These are phyloP conservation scores for Paramecium caudatum DNA, from an alignment of 73 alveolate genomes.

Conservation along the genomic window DNA sequence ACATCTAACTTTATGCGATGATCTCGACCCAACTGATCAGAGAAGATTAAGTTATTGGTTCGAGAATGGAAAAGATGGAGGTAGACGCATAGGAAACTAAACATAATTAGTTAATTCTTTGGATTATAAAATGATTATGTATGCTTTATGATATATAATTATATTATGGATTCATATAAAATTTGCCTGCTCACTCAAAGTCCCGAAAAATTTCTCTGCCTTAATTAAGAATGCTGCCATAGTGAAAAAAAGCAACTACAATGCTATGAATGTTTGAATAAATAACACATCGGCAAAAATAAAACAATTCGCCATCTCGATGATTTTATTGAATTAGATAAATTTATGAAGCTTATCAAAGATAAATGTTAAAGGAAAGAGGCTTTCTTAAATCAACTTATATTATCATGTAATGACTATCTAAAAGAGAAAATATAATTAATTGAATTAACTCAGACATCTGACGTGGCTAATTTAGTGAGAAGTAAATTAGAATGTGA, in stretches of 20 bases:
- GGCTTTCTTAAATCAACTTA: not conserved
- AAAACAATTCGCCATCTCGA: conserved; percentile 20
- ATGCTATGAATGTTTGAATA: not conserved
- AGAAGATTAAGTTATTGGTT: conserved; percentile 34
- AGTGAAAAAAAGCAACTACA: not conserved
- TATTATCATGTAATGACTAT: not conserved
- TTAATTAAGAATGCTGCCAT: not conserved
- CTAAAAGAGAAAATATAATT: conserved; percentile 14
- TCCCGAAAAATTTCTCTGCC: not conserved
- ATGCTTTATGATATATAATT: not conserved
- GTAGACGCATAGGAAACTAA: not conserved
- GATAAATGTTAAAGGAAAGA: not conserved
- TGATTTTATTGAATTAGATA: conserved; percentile 5
- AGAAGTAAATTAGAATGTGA: not conserved
- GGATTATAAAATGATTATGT: not conserved
- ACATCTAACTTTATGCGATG: conserved; percentile 17
- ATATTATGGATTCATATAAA: not conserved
- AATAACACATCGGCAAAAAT: not conserved
- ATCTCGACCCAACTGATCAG: not conserved
- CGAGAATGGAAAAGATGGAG: conserved; percentile 44
- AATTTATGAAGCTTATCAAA: not conserved
- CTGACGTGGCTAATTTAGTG: not conserved
- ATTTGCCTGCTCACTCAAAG: not conserved
- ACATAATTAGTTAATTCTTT: not conserved
- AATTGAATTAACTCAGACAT: not conserved